A percentile compares a stretch with the other conserved stretches of the same genome.
These are phyloP conservation scores for Blastobotrys americana DNA, from an alignment of 805 yeast species.

Conservation along the genomic window DNA sequence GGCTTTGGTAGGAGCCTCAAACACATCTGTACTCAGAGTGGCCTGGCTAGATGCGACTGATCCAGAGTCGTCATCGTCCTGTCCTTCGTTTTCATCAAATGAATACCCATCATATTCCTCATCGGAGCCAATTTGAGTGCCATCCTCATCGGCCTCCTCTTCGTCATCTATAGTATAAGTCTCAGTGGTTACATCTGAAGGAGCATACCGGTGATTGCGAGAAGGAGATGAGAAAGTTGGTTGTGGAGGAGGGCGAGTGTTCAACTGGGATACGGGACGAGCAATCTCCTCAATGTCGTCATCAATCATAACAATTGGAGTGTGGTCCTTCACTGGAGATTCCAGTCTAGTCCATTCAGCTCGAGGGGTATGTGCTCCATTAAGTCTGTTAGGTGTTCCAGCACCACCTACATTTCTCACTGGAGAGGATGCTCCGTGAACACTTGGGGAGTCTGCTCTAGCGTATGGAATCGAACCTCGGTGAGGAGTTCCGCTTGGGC, in stretches of 20 bases:
- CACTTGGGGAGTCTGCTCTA: slow-evolving; percentile 4
- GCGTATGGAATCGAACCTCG: slow-evolving; percentile 8
- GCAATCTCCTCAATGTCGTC: slow-evolving; percentile 7
- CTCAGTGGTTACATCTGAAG: not conserved
- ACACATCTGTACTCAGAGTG: slow-evolving; percentile 20
- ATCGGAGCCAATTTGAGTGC: slow-evolving; percentile 3
- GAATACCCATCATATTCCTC: slow-evolving; percentile 11
- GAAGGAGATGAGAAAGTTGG: slow-evolving; percentile 14
- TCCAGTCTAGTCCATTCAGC: slow-evolving; percentile 61
- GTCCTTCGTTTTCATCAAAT: slow-evolving; percentile 12
- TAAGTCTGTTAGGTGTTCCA: slow-evolving; percentile 21
- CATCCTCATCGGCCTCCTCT: slow-evolving; percentile 5
- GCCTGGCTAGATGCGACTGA: slow-evolving; percentile 14
- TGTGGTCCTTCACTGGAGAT: slow-evolving; percentile 44
- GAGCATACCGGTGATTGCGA: not conserved
- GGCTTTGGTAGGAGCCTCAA: slow-evolving; percentile 23
- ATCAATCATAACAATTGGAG: slow-evolving; percentile 21
- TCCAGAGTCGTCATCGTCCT: slow-evolving; percentile 9
- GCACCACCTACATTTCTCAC: not conserved
- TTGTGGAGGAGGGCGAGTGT: slow-evolving; percentile 13
- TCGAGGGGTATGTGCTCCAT: slow-evolving; percentile 42
- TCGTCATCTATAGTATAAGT: slow-evolving; percentile 9
- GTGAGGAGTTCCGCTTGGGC: slow-evolving; percentile 7
- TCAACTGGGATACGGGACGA: slow-evolving; percentile 5
- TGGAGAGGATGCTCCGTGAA: slow-evolving; percentile 5